These are phyloP conservation scores for Gremmenia infestans DNA, from an alignment of 2,329 filamentous ascomycete species.

Conservation along the genomic window DNA sequence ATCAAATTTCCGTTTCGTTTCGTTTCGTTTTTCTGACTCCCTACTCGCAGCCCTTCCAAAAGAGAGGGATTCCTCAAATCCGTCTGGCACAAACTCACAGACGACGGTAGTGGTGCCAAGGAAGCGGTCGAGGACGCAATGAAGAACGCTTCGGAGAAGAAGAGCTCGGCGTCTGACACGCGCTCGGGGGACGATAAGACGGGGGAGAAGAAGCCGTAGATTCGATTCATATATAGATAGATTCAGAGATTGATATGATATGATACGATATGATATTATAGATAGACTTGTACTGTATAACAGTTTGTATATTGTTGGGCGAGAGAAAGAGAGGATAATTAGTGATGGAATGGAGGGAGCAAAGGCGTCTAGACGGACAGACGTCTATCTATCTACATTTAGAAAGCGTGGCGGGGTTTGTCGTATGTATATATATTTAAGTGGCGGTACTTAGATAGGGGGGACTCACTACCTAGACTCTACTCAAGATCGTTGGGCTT, in stretches of 20 bases:
- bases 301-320: not conserved
- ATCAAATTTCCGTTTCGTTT: too few relatives aligned
- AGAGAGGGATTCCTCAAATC: conserved; percentile 89
- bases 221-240: conserved; percentile 2
- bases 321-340: conserved; percentile 2
- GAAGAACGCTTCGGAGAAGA: not conserved
- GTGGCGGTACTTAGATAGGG: conserved; percentile 16
- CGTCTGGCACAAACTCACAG: conserved; percentile 89
- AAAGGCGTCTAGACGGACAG: conserved; percentile 13
- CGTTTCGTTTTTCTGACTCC: conserved; percentile 9
- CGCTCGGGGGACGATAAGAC: conserved; percentile 15
- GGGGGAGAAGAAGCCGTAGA: conserved; percentile 20
- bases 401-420: conserved; percentile 1
- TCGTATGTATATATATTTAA: conserved; percentile 7
- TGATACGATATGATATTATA: too few relatives aligned
- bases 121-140: conserved; percentile 9
- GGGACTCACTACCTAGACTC: not conserved
- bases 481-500: not conserved
- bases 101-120: conserved; percentile 42
- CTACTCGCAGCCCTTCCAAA: conserved; percentile 50
- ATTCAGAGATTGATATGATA: not conserved
- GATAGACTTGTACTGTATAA: conserved; percentile 11
- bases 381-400: conserved; percentile 5
- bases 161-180: not conserved
- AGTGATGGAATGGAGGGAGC: conserved; percentile 8